phyloP scores from a whole-genome alignment of 495 filamentous ascomycete genomes.

The Penicillium argentinense region DNA sequence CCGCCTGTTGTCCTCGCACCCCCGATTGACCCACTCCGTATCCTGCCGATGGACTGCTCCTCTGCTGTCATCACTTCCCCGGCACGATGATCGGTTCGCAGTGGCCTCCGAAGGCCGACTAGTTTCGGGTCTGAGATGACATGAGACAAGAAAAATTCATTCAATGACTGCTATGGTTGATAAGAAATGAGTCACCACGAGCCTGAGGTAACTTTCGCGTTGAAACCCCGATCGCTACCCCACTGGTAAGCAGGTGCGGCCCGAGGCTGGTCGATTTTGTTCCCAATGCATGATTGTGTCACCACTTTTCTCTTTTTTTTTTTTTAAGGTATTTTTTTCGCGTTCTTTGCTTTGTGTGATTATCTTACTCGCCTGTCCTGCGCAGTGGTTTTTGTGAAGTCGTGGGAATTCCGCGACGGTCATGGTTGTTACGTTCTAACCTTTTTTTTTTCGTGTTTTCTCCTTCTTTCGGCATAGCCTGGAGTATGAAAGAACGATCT shows the following conservation, averaged over 20 bases:
- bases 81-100: not conserved
- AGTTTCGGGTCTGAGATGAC: not conserved
- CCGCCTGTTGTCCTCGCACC: constrained; percentile 2
- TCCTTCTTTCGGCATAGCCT: constrained; percentile 41
- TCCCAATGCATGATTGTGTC: not conserved
- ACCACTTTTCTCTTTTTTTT: constrained; percentile 2
- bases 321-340: constrained; percentile 6
- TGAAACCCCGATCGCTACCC: constrained; percentile 1
- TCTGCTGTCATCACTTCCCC: constrained; percentile 1
- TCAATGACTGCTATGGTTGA: constrained; percentile 1
- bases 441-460: constrained; percentile 8
- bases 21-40: constrained; percentile 6
- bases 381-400: not conserved
- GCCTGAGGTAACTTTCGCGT: constrained; percentile 6
- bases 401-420: not conserved
- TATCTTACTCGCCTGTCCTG: constrained; percentile 7
- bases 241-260: not conserved
- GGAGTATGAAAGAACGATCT: constrained; percentile 47
- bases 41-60: constrained; percentile 3
- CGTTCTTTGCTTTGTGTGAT: constrained; percentile 13
- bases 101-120: not conserved
- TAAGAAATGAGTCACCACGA: too few relatives aligned
- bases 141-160: not conserved
- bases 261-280: not conserved
- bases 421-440: constrained; percentile 3